Percentiles rank a stretch among this genome's conserved stretches.
Evolutionary conservation across 2,329 filamentous ascomycete genomes (phyloP).

Genomic region (Tolypocladium tropicale): DNA sequence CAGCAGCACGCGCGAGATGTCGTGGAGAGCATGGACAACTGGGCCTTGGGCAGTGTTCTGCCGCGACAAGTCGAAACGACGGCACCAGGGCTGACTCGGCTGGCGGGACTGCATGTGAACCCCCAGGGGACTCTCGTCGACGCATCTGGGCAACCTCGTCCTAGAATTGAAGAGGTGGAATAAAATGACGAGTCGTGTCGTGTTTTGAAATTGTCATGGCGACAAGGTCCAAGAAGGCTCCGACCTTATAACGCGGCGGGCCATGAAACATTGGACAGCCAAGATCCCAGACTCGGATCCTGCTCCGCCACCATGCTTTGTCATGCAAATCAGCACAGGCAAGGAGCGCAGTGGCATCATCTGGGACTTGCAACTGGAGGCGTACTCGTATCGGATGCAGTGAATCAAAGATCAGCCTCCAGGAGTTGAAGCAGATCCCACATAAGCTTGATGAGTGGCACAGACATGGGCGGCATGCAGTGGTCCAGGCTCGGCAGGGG

Average conservation of each 20-base stretch:
- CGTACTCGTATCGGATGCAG: not conserved
- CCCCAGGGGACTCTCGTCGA: constrained; percentile 14
- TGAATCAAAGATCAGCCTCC: not conserved
- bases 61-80: constrained; percentile 18
- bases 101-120: constrained; percentile 29
- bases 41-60: constrained; percentile 43
- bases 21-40: constrained; percentile 55
- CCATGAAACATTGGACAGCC: constrained; percentile 1
- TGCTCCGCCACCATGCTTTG: not conserved
- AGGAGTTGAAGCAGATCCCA: not conserved
- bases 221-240: not conserved
- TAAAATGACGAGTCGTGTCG: constrained; percentile 18
- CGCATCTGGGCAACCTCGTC: constrained; percentile 18
- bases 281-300: not conserved
- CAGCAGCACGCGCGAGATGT: constrained; percentile 56
- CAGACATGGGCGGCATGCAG: not conserved
- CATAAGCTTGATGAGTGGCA: not conserved
- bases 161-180: constrained; percentile 52
- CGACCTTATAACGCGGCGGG: not conserved
- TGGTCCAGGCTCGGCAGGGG: not conserved
- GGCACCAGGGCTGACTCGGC: constrained; percentile 15
- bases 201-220: not conserved
- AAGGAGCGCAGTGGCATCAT: not conserved
- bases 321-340: not conserved
- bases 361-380: not conserved